A percentile compares a stretch with the other conserved stretches of the same genome.
Conservation (phyloP, 225 moss, liverwort and hornwort species). For the Takakia lepidozioides region DNA sequence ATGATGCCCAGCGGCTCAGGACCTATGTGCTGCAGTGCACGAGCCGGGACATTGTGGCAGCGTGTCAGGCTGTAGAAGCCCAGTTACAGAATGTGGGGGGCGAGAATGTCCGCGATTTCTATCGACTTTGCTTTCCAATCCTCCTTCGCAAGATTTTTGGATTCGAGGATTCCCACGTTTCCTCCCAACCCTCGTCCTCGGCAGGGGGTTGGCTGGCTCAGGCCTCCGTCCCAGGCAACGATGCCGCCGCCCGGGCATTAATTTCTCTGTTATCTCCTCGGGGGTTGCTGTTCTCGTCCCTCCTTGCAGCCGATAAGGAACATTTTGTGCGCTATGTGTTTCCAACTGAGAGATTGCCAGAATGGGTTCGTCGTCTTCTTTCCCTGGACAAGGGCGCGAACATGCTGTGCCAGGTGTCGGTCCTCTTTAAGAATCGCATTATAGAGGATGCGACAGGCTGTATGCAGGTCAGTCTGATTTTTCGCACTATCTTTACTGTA, state of each 20-base stretch:
- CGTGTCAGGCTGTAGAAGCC: constrained; percentile 55
- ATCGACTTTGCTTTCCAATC: constrained; percentile 56
- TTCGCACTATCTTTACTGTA: background rate
- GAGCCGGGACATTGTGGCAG: constrained; percentile 47
- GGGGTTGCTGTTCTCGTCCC: constrained; percentile 53
- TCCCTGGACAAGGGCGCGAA: constrained; percentile 50
- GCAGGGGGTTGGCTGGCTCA: constrained; percentile 58
- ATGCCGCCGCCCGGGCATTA: constrained; percentile 37
- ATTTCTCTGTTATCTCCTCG: constrained; percentile 52
- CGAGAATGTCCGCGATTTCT: constrained; percentile 64
- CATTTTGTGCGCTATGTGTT: constrained; percentile 63
- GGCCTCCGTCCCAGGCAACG: constrained; percentile 53
- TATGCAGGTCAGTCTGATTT: constrained; percentile 39
- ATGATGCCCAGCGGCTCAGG: constrained; percentile 46
- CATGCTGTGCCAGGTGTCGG: constrained; percentile 46
- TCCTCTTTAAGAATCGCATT: constrained; percentile 45
- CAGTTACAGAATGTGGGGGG: constrained; percentile 55
- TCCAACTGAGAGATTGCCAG: constrained; percentile 58
- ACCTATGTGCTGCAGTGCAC: constrained; percentile 47
- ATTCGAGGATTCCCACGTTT: constrained; percentile 35
- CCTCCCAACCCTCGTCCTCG: constrained; percentile 3
- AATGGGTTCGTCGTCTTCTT: constrained; percentile 54
- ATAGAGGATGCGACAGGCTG: constrained; percentile 44
- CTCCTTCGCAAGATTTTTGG: constrained; percentile 58
- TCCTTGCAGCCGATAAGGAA: constrained; percentile 62